Percentiles rank a stretch among this genome's conserved stretches.
These are phyloP conservation scores for Fraxinus anomala DNA, from an alignment of 257 asterid species.

Conservation along the genomic window DNA sequence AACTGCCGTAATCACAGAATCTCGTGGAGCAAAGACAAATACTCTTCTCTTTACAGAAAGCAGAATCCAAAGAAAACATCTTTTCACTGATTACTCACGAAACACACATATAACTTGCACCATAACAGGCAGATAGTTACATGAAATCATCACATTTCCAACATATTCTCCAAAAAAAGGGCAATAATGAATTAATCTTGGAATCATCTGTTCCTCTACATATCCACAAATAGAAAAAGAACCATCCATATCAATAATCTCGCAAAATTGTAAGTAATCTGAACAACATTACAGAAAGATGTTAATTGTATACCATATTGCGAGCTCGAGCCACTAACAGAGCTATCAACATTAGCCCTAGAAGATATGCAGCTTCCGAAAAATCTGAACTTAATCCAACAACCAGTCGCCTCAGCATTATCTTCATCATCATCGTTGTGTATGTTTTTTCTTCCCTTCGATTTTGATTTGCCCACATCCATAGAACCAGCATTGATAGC, in stretches of 20 bases:
- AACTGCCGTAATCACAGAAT: background rate
- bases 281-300: background rate
- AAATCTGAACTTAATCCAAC: constrained; percentile 66
- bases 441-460: constrained; percentile 43
- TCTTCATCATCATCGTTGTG: constrained; percentile 52
- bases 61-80: constrained; percentile 4
- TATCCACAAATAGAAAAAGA: background rate
- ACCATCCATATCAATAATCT: constrained; percentile 1
- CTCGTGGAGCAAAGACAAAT: background rate
- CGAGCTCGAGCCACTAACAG: constrained; percentile 59
- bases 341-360: constrained; percentile 65
- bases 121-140: constrained; percentile 7
- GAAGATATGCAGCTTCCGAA: constrained; percentile 67
- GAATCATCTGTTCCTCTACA: constrained; percentile 17
- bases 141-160: background rate
- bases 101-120: constrained; percentile 16
- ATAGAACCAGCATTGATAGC: constrained; percentile 35
- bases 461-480: constrained; percentile 45
- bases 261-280: background rate
- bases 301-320: constrained; percentile 51
- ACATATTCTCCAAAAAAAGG: constrained; percentile 18
- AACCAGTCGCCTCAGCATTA: constrained; percentile 41
- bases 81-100: constrained; percentile 3
- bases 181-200: background rate
- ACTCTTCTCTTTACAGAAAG: constrained; percentile 1